These are phyloP conservation scores for Arachis hypogaea DNA, from an alignment of 306 rosid genomes.

Conservation along the genomic window DNA sequence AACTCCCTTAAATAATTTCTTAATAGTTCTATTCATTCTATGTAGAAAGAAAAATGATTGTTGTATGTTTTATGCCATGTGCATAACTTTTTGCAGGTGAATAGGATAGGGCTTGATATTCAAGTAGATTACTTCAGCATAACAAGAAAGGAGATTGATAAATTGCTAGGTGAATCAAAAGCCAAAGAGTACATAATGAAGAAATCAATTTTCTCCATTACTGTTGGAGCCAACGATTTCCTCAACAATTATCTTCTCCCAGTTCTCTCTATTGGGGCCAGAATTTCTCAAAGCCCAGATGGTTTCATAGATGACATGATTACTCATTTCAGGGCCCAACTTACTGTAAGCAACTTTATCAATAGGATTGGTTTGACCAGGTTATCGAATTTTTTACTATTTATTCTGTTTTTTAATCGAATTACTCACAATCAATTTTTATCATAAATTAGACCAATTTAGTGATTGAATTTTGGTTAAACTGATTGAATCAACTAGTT, in stretches of 20 bases:
- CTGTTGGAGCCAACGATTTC: slow-evolving; percentile 87
- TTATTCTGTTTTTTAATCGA: too few species aligned
- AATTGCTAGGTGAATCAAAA: slow-evolving; percentile 63
- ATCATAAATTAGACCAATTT: too few species aligned
- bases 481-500: too few species aligned
- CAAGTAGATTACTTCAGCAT: slow-evolving; percentile 82
- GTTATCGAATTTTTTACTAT: too few species aligned
- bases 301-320: slow-evolving; percentile 78
- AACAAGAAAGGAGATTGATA: slow-evolving; percentile 74
- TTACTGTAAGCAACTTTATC: slow-evolving; percentile 54
- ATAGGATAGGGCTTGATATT: slow-evolving; percentile 85
- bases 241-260: slow-evolving; percentile 92
- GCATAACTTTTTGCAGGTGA: slow-evolving; percentile 57
- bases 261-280: slow-evolving; percentile 77
- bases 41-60: background rate
- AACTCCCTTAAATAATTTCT: background rate
- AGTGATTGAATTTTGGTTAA: too few species aligned
- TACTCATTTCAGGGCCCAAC: slow-evolving; percentile 65
- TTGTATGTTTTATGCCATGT: background rate
- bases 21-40: background rate
- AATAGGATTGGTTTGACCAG: too few species aligned
- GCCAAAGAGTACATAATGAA: slow-evolving; percentile 65
- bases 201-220: slow-evolving; percentile 73
- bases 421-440: too few species aligned
- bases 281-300: slow-evolving; percentile 82